Conservation (phyloP, 306 rosid genomes). For the Glycyrrhiza uralensis region DNA sequence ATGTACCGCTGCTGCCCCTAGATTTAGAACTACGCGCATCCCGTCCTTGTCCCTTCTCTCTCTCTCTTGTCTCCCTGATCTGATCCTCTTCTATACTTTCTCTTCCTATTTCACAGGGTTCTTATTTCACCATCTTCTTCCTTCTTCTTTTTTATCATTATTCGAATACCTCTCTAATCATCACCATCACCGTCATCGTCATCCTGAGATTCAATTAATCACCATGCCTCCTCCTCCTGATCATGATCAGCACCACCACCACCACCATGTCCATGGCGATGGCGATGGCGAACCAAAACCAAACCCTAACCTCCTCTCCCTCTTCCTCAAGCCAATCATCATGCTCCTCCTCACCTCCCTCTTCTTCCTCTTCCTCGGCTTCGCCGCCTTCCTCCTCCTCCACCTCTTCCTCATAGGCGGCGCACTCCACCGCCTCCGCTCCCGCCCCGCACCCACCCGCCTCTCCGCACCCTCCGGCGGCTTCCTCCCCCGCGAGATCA, state of each 20-base stretch:
- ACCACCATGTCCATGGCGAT: background rate
- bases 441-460: slow-evolving; percentile 21
- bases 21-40: too few relatives aligned
- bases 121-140: too few relatives aligned
- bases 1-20: too few relatives aligned
- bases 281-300: slow-evolving; percentile 45
- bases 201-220: background rate
- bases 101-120: too few relatives aligned
- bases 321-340: slow-evolving; percentile 64
- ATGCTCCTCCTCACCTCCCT: slow-evolving; percentile 72
- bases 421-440: slow-evolving; percentile 60
- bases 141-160: too few relatives aligned
- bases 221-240: slow-evolving; percentile 27
- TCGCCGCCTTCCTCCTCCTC: slow-evolving; percentile 64
- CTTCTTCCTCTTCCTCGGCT: slow-evolving; percentile 77
- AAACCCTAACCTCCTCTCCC: slow-evolving; percentile 50
- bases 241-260: too few relatives aligned
- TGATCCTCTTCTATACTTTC: too few relatives aligned
- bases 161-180: too few relatives aligned
- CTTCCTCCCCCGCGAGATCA: slow-evolving; percentile 41
- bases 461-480: slow-evolving; percentile 28
- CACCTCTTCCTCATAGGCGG: slow-evolving; percentile 60
- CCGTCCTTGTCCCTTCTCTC: too few relatives aligned
- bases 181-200: too few relatives aligned
- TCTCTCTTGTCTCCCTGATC: too few relatives aligned